Evolutionary conservation across 1,284 basidiomycete species (phyloP).

Genomic region (Exobasidium rhododendri): DNA sequence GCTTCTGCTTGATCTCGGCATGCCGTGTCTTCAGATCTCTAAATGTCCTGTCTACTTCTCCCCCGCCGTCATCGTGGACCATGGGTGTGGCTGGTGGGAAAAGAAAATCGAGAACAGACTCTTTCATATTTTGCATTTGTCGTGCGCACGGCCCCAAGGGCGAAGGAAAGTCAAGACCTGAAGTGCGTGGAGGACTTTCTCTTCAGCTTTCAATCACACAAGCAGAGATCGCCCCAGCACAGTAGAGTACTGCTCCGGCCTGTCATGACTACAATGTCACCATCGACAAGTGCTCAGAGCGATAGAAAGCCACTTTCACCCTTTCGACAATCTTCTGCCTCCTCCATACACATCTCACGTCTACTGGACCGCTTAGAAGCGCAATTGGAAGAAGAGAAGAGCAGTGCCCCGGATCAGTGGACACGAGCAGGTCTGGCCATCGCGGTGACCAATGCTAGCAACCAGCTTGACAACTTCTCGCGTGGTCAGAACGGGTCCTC

Average conservation of each 20-base stretch:
- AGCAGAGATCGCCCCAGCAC: no score
- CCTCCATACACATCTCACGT: background rate
- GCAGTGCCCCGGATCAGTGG: background rate
- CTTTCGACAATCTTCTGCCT: background rate
- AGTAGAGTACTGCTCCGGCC: no score
- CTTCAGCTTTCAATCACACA: no score
- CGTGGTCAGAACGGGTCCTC: background rate
- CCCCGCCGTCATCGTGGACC: background rate
- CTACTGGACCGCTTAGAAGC: background rate
- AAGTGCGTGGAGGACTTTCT: no score
- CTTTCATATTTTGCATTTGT: no score
- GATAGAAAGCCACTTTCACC: no score
- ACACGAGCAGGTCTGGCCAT: background rate
- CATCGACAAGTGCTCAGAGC: no score
- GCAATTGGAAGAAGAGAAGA: conserved; percentile 2
- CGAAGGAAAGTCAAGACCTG: no score
- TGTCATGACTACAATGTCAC: no score
- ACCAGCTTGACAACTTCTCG: background rate
- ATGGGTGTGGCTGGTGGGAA: no score
- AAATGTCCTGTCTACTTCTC: background rate
- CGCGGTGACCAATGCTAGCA: conserved; percentile 1
- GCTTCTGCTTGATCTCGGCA: background rate
- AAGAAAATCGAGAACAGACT: no score
- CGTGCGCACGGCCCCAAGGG: no score
- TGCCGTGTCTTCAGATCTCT: background rate